phyloP scores from a whole-genome alignment of 1,284 basidiomycete genomes.

The Ganoderma resinaceum region DNA sequence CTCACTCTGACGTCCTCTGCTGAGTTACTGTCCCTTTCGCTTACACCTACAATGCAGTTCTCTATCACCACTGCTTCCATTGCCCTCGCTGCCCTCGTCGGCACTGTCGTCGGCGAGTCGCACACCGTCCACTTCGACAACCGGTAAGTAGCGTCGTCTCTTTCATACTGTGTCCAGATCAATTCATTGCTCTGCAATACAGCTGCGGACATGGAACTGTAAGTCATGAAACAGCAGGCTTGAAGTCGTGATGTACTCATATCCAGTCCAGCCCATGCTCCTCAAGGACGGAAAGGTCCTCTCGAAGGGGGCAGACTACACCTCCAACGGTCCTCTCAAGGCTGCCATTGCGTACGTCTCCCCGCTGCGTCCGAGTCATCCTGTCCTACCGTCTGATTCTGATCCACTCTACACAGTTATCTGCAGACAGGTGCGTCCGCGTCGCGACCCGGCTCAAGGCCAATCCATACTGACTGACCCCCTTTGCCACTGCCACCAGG shows the following conservation, averaged over 20 bases:
- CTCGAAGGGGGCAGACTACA: slow-evolving; percentile 44
- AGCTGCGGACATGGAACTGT: slow-evolving; percentile 49
- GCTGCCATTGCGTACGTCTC: slow-evolving; percentile 44
- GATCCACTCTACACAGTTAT: slow-evolving; percentile 33
- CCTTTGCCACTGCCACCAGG: slow-evolving; percentile 26
- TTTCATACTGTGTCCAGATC: slow-evolving; percentile 4
- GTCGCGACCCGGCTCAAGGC: background rate
- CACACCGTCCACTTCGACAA: slow-evolving; percentile 48
- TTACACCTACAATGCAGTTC: slow-evolving; percentile 40
- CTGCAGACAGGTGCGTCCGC: slow-evolving; percentile 38
- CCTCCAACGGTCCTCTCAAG: slow-evolving; percentile 36
- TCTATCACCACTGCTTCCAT: slow-evolving; percentile 39
- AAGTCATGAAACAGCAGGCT: slow-evolving; percentile 17
- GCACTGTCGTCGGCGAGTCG: slow-evolving; percentile 41
- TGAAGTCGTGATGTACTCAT: background rate
- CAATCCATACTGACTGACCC: no score
- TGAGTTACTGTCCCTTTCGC: background rate
- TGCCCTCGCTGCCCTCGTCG: slow-evolving; percentile 34
- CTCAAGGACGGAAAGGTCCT: slow-evolving; percentile 41
- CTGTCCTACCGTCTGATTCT: no score
- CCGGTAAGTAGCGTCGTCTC: slow-evolving; percentile 36
- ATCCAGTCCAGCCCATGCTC: slow-evolving; percentile 39
- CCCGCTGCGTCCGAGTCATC: background rate
- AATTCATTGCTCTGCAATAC: background rate
- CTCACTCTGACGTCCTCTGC: background rate